Base-by-base conservation (phyloP, 495 filamentous ascomycete genomes). In the Aspergillus incahuasiensis region DNA sequence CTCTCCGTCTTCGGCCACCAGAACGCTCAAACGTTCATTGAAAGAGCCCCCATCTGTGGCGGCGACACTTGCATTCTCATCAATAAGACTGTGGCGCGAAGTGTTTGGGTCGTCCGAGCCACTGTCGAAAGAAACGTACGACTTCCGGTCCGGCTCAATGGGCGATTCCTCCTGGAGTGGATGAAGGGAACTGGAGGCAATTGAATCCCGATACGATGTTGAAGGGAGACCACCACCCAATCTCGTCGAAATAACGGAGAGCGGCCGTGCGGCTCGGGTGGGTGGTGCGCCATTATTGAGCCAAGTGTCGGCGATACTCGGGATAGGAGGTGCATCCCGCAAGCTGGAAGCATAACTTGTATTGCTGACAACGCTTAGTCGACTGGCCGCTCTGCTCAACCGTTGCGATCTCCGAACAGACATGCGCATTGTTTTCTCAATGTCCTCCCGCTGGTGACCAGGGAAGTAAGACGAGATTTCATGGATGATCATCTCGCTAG, bases 381-480 rank as follows among this genome's bases (percentile, higher is more conserved):
- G 87, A 68, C 87, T 94, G 56, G 92, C 89, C 41, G 95, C 90
- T 62, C 86, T 88, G 71, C 95, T 97, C 35, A 97, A 78, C 41
- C 94, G 86, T 40, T 86, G 86, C 39, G 94, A 97, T 65, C 94
- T 83, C 42, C 94, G 82, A 61, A 96, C 85, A 1, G 91, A 95
- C 72, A 95, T 83, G 38, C 91, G 87, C 59, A 96, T 90, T 0
- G 94, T 97, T 63, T 90, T 83, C 63, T 96, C 95, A 57, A 99
- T 95, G 54, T 91, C 89, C 66, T 96, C 90, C 48, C 87, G 83
- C 35, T 90, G 86, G 64, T 96, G 91, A 61, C 95, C 92, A 1
- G 94, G 94, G 81, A 99, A 99, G 74, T 97, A 99, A 6, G 92
- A 92, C 12, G 88, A 88, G 39, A 97, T 79, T 66, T 99, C 94